phyloP scores from a whole-genome alignment of 208 protist genomes.

The Acanthamoeba healyi region DNA sequence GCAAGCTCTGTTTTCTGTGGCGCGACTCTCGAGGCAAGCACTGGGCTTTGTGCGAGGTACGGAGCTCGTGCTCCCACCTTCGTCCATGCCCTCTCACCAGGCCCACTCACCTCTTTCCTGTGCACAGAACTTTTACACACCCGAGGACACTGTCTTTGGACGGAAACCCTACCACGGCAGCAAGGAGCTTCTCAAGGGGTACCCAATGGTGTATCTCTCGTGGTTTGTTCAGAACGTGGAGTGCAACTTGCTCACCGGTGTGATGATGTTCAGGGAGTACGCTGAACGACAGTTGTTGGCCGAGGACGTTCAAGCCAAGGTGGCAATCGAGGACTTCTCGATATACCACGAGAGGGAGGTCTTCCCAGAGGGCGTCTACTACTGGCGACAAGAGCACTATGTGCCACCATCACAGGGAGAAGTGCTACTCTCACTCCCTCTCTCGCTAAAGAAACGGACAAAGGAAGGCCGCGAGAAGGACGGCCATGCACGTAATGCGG shows the following conservation, averaged over 20 bases:
- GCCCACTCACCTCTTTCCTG: background rate
- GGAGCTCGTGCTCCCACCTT: background rate
- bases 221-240: background rate
- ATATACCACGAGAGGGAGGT: conserved; percentile 4
- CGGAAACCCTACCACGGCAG: conserved; percentile 33
- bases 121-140: background rate
- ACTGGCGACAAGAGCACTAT: conserved; percentile 37
- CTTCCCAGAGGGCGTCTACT: conserved; percentile 22
- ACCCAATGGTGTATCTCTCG: too few species aligned
- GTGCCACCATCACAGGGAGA: background rate
- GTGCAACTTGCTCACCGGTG: background rate
- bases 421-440: background rate
- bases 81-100: background rate
- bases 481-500: background rate
- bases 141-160: conserved; percentile 47
- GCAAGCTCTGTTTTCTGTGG: conserved; percentile 44
- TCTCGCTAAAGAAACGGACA: background rate
- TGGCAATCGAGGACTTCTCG: conserved; percentile 5
- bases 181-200: conserved; percentile 52
- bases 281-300: background rate
- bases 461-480: conserved; percentile 22
- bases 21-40: conserved; percentile 38
- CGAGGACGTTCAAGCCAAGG: conserved; percentile 23
- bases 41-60: conserved; percentile 45
- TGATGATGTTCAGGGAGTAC: conserved; percentile 5